Conservation (phyloP, 176 grass and related monocot species). For the Rhynchospora pubera region DNA sequence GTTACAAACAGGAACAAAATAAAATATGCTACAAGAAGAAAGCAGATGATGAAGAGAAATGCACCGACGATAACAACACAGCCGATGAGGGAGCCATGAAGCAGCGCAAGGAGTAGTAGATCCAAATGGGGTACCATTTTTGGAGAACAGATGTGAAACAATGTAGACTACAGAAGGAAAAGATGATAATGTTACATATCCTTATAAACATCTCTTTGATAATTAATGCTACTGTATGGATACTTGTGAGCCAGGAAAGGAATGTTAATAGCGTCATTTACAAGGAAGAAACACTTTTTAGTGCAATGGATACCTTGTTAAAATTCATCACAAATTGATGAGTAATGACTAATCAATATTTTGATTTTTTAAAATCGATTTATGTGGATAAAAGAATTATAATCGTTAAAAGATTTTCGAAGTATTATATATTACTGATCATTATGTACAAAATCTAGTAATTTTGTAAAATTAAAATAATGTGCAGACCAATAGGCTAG, state of each 20-base stretch:
- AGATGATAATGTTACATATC: not conserved
- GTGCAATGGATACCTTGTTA: not conserved
- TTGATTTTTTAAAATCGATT: not conserved
- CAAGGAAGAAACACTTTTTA: not conserved
- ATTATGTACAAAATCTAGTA: not conserved
- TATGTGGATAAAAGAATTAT: too few relatives aligned
- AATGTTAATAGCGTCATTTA: not conserved
- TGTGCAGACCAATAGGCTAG: not conserved
- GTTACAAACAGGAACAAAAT: slow-evolving; percentile 21
- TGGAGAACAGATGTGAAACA: not conserved
- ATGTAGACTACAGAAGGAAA: not conserved
- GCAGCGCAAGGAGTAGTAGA: slow-evolving; percentile 50
- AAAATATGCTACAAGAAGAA: slow-evolving; percentile 19
- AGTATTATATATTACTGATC: not conserved
- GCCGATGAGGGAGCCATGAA: slow-evolving; percentile 33
- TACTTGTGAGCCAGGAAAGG: slow-evolving; percentile 2
- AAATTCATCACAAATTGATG: not conserved
- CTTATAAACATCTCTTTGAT: not conserved
- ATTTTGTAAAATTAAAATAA: not conserved
- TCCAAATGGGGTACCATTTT: slow-evolving; percentile 44
- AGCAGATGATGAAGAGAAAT: slow-evolving; percentile 20
- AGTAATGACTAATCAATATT: not conserved
- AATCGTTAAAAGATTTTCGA: not conserved
- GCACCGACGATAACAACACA: slow-evolving; percentile 26
- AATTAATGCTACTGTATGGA: not conserved